These are phyloP conservation scores for Sugiyamaella neomexicana DNA, from an alignment of 1,139 yeast genomes.

Conservation along the genomic window DNA sequence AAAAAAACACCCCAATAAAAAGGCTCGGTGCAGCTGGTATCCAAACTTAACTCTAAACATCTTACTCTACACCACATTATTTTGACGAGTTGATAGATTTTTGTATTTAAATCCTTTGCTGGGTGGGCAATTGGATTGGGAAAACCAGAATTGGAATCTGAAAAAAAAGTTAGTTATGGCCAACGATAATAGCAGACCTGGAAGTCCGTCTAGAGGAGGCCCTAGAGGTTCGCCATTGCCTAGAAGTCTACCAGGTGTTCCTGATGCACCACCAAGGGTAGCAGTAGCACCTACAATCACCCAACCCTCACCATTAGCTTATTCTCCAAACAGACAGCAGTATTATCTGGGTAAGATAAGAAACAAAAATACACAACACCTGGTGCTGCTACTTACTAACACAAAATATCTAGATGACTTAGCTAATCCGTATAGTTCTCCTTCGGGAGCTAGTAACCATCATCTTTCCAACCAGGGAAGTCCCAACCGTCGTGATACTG, in stretches of 20 bases:
- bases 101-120: background rate
- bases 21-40: constrained; percentile 3
- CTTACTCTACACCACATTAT: background rate
- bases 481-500: constrained; percentile 21
- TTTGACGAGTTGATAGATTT: background rate
- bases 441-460: constrained; percentile 19
- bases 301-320: constrained; percentile 24
- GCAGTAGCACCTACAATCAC: constrained; percentile 6
- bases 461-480: constrained; percentile 19
- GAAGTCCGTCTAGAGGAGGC: constrained; percentile 11
- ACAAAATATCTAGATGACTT: constrained; percentile 22
- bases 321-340: constrained; percentile 29
- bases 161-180: background rate
- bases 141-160: background rate
- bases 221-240: constrained; percentile 20
- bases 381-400: too few species aligned
- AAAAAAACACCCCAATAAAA: constrained; percentile 4
- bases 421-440: constrained; percentile 26
- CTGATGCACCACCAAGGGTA: constrained; percentile 12
- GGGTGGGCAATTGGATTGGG: background rate
- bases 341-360: constrained; percentile 28
- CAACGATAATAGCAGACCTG: constrained; percentile 8
- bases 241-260: constrained; percentile 26
- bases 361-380: background rate
- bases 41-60: background rate